Evolutionary conservation across 2,329 filamentous ascomycete species (phyloP), one percentile per base, ranked within the genome.

Genomic region (Coleophoma crateriformis): DNA sequence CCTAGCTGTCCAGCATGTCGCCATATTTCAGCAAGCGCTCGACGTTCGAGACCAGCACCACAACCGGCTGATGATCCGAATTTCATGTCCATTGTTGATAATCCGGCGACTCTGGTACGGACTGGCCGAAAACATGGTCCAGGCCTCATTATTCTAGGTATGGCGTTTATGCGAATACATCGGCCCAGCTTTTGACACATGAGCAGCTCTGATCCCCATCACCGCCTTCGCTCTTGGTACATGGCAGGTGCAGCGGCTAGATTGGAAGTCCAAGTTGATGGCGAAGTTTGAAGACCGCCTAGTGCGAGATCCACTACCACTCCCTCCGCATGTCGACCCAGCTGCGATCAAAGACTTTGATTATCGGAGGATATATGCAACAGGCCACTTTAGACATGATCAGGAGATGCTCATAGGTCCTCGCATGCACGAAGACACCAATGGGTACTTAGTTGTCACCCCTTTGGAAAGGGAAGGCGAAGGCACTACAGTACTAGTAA

Each of bases 371-470:
- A 88, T 99, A 45, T 79, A 81, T 54, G 86, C 90, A 11, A 81
- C 74, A 0, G 94, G 94, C 10, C 73, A 69, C 49, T 84, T 90
- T 58, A 75, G 87, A 37, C 94, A 99, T 69, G 91, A 96, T 65
- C 82, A 88, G 66, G 94, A 99, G 74, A 99, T 99, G 91, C 76
- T 99, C 47, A 84, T 99, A 52, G 94, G 94, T 1, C 94, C 94
- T 50, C 82, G 94, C 44, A 82, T 96, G 73, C 79, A 84, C 54
- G 92, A 99, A 54, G 92, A 92, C 12, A 81, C 92, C 63, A 86
- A 96, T 64, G 94, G 94, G 2, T 99, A 84, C 70, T 81, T 95
- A 61, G 92, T 99, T 35, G 74, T 99, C 20, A 99, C 94, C 41
- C 94, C 94, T 17, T 74, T 99, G 5, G 90, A 96, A 70, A 75